phyloP scores from a whole-genome alignment of 1,139 yeast genomes.

The Candida gigantensis region DNA sequence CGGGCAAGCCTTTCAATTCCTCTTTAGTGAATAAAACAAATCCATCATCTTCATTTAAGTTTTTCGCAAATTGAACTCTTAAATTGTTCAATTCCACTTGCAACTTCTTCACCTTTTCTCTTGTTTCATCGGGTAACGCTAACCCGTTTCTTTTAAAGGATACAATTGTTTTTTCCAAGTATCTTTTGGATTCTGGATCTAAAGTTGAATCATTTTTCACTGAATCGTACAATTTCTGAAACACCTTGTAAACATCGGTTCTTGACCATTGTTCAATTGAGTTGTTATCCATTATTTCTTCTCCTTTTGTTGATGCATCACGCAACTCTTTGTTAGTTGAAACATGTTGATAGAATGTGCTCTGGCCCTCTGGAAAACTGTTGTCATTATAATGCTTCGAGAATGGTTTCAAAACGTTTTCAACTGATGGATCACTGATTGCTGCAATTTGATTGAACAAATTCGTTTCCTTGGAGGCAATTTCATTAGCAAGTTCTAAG shows the following conservation, averaged over 20 bases:
- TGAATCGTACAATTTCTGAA: constrained; percentile 51
- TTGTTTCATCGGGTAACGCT: constrained; percentile 53
- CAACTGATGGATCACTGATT: constrained; percentile 50
- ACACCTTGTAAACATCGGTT: constrained; percentile 63
- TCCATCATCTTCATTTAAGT: constrained; percentile 72
- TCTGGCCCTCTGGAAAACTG: constrained; percentile 44
- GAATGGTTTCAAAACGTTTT: constrained; percentile 53
- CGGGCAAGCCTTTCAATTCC: constrained; percentile 75
- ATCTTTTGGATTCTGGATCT: constrained; percentile 59
- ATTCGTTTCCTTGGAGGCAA: constrained; percentile 45
- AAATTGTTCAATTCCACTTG: constrained; percentile 61
- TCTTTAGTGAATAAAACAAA: constrained; percentile 57
- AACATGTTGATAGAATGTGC: constrained; percentile 70
- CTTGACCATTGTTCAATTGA: constrained; percentile 66
- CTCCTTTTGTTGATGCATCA: constrained; percentile 69
- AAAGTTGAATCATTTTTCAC: constrained; percentile 27
- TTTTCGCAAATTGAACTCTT: constrained; percentile 58
- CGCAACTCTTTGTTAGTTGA: constrained; percentile 62
- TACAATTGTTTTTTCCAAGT: constrained; percentile 54
- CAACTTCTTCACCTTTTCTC: constrained; percentile 57
- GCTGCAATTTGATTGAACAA: constrained; percentile 59
- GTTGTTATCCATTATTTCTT: constrained; percentile 54
- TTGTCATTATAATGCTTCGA: constrained; percentile 51
- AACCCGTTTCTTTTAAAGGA: constrained; percentile 69
- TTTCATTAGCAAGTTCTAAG: constrained; percentile 38